These are phyloP conservation scores for Candida maris DNA, from an alignment of 805 yeast genomes.

Conservation along the genomic window DNA sequence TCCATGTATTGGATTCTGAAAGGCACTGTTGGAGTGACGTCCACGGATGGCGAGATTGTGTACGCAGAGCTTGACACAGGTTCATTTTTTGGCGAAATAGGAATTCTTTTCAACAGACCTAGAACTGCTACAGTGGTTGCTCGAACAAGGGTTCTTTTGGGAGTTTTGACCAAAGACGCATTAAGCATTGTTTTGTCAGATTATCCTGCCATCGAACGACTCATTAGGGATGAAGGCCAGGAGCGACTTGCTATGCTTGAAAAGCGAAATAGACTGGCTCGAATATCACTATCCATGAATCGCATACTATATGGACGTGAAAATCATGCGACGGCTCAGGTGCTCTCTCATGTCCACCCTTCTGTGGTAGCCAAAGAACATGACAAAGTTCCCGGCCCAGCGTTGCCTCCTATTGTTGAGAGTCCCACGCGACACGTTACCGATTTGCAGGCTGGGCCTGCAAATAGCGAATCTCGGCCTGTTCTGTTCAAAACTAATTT, in stretches of 20 bases:
- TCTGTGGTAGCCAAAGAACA: constrained; percentile 31
- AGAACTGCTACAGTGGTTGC: constrained; percentile 79
- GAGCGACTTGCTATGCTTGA: constrained; percentile 71
- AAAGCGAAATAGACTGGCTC: constrained; percentile 48
- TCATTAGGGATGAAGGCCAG: constrained; percentile 75
- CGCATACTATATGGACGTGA: constrained; percentile 9
- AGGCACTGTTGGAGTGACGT: constrained; percentile 73
- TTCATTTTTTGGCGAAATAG: constrained; percentile 75
- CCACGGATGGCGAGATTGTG: constrained; percentile 72
- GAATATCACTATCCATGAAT: constrained; percentile 24
- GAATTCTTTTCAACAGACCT: constrained; percentile 70
- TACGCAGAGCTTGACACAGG: constrained; percentile 71
- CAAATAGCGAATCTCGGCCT: background rate
- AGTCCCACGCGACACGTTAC: background rate
- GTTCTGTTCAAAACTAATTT: constrained; percentile 1
- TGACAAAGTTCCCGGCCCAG: constrained; percentile 38
- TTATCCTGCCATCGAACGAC: constrained; percentile 62
- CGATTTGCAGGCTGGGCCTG: background rate
- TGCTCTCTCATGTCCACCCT: constrained; percentile 14
- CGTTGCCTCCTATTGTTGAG: constrained; percentile 33
- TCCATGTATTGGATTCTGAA: constrained; percentile 79
- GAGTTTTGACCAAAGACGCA: constrained; percentile 63
- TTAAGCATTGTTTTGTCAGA: constrained; percentile 55
- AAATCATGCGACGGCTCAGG: constrained; percentile 2
- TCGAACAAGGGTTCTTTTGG: constrained; percentile 59